A percentile compares a stretch with the other conserved stretches of the same genome.
phyloP scores from a whole-genome alignment of 2,329 filamentous ascomycete genomes.

The Aspergillus sp. region DNA sequence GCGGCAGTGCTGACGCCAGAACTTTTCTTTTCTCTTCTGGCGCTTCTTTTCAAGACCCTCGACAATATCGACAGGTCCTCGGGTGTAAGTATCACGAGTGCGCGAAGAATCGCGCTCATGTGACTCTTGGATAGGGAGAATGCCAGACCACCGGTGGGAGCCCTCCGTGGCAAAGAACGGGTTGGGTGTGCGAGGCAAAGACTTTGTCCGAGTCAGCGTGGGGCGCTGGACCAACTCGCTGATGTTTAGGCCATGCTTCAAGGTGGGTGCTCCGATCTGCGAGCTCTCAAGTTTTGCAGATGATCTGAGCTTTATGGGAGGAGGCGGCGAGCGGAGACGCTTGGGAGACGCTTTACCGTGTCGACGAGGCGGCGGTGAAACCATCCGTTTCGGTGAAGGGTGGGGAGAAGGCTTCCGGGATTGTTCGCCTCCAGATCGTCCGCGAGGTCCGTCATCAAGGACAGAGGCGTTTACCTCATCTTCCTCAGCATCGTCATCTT shows the following conservation, averaged over 20 bases:
- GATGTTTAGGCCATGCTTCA: constrained; percentile 52
- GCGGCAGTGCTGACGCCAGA: constrained; percentile 84
- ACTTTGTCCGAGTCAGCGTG: constrained; percentile 75
- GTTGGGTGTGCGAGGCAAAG: constrained; percentile 76
- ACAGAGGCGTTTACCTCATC: constrained; percentile 55
- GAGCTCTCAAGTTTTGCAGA: constrained; percentile 42
- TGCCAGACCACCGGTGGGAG: constrained; percentile 32
- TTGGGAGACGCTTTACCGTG: constrained; percentile 61
- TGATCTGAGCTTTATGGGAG: constrained; percentile 53
- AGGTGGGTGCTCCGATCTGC: constrained; percentile 42
- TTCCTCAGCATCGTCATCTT: constrained; percentile 78
- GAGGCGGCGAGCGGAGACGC: constrained; percentile 69
- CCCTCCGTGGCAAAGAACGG: constrained; percentile 57
- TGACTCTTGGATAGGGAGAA: constrained; percentile 35
- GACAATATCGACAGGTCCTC: constrained; percentile 96
- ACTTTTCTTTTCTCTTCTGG: constrained; percentile 88
- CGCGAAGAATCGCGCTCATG: constrained; percentile 35
- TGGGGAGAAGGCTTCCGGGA: constrained; percentile 55
- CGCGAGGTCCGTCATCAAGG: constrained; percentile 50
- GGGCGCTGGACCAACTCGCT: constrained; percentile 61
- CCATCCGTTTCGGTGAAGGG: constrained; percentile 62
- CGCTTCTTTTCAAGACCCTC: constrained; percentile 94
- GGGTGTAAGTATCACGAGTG: constrained; percentile 63
- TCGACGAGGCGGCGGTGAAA: constrained; percentile 54
- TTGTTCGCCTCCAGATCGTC: constrained; percentile 45